Conservation (phyloP, 176 grass and related monocot species). For the Bonia amplexicaulis region DNA sequence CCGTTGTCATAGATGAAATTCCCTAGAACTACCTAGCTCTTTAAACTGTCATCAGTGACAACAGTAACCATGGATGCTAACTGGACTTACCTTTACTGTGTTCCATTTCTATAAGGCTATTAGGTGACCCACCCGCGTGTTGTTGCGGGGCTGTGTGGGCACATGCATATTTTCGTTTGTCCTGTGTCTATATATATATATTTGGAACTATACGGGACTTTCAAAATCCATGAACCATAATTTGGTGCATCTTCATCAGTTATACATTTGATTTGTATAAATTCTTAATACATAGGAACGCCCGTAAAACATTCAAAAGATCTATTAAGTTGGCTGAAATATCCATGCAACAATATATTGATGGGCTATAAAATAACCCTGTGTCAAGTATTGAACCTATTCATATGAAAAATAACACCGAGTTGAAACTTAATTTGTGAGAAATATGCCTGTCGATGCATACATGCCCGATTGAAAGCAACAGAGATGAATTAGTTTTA, state of each 20-base stretch:
- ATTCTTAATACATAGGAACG: neutral
- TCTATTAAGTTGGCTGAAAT: neutral
- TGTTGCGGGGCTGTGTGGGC: neutral
- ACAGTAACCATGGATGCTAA: neutral
- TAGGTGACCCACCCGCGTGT: neutral
- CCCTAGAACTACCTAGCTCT: neutral
- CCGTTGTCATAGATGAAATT: slow-evolving; percentile 3
- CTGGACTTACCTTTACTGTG: neutral
- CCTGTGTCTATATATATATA: neutral
- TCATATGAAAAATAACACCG: neutral
- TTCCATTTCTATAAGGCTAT: neutral
- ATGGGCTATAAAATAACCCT: neutral
- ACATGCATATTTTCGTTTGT: neutral
- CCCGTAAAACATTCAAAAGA: neutral
- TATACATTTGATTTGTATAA: neutral
- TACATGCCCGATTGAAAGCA: neutral
- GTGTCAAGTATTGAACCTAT: neutral
- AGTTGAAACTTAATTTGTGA: neutral
- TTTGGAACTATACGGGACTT: neutral
- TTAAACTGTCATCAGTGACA: neutral
- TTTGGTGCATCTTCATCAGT: neutral
- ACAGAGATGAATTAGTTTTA: neutral
- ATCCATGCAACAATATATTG: neutral
- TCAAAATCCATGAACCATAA: neutral
- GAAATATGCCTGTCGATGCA: neutral